These are phyloP conservation scores for Ormosia semicastrata DNA, from an alignment of 306 rosid species.

Conservation along the genomic window DNA sequence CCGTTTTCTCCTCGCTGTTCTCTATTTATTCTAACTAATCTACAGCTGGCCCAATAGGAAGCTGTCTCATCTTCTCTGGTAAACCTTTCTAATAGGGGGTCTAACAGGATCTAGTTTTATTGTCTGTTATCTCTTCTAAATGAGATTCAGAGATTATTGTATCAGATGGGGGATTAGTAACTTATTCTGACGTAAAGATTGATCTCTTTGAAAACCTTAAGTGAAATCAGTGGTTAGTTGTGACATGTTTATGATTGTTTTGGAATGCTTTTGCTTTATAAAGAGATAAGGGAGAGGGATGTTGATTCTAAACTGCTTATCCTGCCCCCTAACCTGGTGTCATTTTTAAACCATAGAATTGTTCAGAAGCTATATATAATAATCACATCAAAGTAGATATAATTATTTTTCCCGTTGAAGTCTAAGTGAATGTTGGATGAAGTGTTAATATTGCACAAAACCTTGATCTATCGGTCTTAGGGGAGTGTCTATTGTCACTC, in stretches of 20 bases:
- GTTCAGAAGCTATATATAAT: neutral
- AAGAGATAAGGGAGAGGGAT: neutral
- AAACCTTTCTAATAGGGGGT: too few species aligned
- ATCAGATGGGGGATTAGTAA: neutral
- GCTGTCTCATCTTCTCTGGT: too few species aligned
- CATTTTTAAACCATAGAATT: neutral
- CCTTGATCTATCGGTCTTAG: neutral
- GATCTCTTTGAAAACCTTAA: neutral
- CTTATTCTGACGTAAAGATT: conserved; percentile 12
- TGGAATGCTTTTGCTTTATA: neutral
- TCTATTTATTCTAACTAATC: too few species aligned
- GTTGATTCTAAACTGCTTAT: neutral
- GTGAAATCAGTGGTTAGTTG: neutral
- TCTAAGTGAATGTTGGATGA: neutral
- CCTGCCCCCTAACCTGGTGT: neutral
- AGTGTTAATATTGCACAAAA: neutral
- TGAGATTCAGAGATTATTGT: conserved; percentile 19
- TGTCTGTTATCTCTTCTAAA: neutral
- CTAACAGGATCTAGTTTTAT: conserved; percentile 11
- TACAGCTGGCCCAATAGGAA: too few species aligned
- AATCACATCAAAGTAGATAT: neutral
- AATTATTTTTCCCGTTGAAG: neutral
- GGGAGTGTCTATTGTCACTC: too few species aligned
- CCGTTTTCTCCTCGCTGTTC: too few species aligned
- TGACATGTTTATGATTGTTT: neutral